Base-by-base conservation (phyloP, 2,329 filamentous ascomycete genomes). In the Sporothrix globosa region DNA sequence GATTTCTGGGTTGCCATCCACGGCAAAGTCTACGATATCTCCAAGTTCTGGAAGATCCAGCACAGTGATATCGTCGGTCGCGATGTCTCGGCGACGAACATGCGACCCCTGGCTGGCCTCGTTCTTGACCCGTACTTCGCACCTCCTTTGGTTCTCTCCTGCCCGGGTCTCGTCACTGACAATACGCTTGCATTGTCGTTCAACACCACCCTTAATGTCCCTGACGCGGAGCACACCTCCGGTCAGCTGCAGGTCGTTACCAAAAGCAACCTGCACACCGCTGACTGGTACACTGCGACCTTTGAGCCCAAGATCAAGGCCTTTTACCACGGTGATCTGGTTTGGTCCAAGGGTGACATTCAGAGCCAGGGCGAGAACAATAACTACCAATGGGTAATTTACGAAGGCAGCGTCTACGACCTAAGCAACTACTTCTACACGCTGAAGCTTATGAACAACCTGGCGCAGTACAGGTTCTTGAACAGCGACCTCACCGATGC, bases 371-470 rank as follows among this genome's bases (percentile, higher is more conserved):
- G 93, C 24, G 78, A 87, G 39, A 81, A 91, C 46, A 81, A 89
- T 19, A 85, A 88, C 69, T 90, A 91, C 75, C 86, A 87, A 77
- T 98, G 96, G 93, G 90, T 92, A 73, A 90, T 91, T 69, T 88
- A 97, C 72, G 84, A 92, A 41, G 84, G 89, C 69, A 86, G 86
- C 67, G 85, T 99, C 24, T 98, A 96, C 78, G 96, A 99, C 78
- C 81, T 99, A 69, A 97, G 92, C 0, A 88, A 98, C 78, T 99
- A 99, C 81, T 95, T 94, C 80, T 84, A 93, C 77, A 97, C 93
- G 0, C 81, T 89, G 54, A 82, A 90, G 10, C 74, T 83, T 24
- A 82, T 85, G 76, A 84, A 89, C 74, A 83, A 89, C 69, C 75
- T 83, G 5, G 76, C 80, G 0, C 77, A 78, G 0, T 96, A 92